phyloP scores from a whole-genome alignment of 306 rosid genomes.

The Arachis hypogaea region DNA sequence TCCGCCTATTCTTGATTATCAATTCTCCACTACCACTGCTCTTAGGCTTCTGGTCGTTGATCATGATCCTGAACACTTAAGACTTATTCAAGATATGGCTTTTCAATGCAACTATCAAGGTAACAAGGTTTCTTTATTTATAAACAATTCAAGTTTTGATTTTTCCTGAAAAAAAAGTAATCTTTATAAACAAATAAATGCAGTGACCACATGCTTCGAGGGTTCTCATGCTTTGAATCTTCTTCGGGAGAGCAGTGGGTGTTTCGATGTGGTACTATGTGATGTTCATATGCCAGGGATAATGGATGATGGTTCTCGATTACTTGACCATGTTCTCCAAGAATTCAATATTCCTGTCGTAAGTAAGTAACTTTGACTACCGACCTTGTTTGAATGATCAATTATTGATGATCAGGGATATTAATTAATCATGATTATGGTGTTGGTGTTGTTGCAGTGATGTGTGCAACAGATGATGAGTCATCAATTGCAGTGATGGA shows the following conservation, averaged over 20 bases:
- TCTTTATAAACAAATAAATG: neutral
- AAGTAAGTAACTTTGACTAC: constrained; percentile 47
- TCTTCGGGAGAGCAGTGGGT: constrained; percentile 49
- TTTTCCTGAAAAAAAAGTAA: neutral
- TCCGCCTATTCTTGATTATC: constrained; percentile 7
- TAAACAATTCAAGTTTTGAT: too few relatives aligned
- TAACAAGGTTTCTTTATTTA: constrained; percentile 2
- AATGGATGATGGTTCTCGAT: constrained; percentile 64
- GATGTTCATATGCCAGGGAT: constrained; percentile 64
- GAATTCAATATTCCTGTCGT: constrained; percentile 71
- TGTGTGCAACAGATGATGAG: constrained; percentile 56
- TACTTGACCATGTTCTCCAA: constrained; percentile 55
- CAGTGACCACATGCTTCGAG: constrained; percentile 54
- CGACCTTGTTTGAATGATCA: neutral
- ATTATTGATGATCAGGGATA: neutral
- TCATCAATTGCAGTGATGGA: constrained; percentile 44
- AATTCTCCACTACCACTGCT: constrained; percentile 51
- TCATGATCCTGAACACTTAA: constrained; percentile 48
- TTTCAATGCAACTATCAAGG: constrained; percentile 52
- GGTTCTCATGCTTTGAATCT: constrained; percentile 54
- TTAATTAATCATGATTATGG: constrained; percentile 23
- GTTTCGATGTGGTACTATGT: constrained; percentile 61
- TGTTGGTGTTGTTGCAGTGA: constrained; percentile 64
- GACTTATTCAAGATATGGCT: constrained; percentile 47
- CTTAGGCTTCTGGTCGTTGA: constrained; percentile 69